Base-by-base conservation (phyloP, 306 rosid species). In the Prosopis cineraria region DNA sequence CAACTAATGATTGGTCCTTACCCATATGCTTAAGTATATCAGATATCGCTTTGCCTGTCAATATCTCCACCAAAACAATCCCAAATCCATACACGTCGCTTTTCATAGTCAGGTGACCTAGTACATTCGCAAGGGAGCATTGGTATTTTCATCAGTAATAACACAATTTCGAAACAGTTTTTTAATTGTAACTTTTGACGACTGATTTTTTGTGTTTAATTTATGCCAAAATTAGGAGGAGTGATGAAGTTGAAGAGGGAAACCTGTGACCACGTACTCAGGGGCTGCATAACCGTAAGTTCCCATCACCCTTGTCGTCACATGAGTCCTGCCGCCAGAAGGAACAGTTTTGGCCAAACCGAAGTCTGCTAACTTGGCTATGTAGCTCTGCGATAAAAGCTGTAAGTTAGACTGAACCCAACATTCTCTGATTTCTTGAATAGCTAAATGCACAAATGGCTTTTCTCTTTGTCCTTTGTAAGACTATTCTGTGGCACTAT, bases 21-120 rank as follows among this genome's bases (percentile, higher is more conserved):
- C 52, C 37, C 12, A 82, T 81, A 10, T 87, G 88, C 41, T 13
- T 67, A 27, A 0, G 37, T 50, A 74, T 77, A 22, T 91, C 96
- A 1, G 75, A 27, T 6, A 94, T 93, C 19, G 78, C 72, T 78
- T 88, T 79, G 17, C 97, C 96, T 0, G 96, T 86, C 68, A 95
- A 50, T 24, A 92, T 82, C 91, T 95, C 98, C 17, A 89, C 50
- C 87, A 92, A 77, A 45, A 92, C 96, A 10, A 91, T 84, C n/a
- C 98, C 98, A 78, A 87, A 92, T 41, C 97, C 97, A 31, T 91
- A 95, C 1, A 95, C 97, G 7, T 95, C 93, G 24, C 98, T 92
- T 81, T 95, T 92, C 37, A 92, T 89, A 2, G 84, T 84, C 80
- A 92, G 12, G 48, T 34, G 70, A 20, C 98, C 98, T 92, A 84